A percentile compares a stretch with the other conserved stretches of the same genome.
Evolutionary conservation across 2,329 filamentous ascomycete species (phyloP).

Genomic region (Cladophialophora yegresii): DNA sequence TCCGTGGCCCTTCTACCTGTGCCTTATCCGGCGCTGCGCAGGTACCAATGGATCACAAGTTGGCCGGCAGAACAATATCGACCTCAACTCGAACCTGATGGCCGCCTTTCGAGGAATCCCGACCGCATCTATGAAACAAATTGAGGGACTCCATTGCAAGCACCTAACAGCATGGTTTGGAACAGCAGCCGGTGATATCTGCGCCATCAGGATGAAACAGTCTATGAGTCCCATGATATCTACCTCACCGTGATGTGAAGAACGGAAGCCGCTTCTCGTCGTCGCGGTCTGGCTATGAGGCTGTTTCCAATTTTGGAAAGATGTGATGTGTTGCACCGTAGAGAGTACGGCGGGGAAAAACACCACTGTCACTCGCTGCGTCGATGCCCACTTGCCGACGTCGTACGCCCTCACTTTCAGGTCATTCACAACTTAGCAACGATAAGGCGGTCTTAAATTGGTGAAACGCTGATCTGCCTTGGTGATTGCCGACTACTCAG

Average conservation of each 20-base stretch:
- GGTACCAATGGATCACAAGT: not conserved
- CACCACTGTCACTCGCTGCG: no score
- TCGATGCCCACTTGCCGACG: not conserved
- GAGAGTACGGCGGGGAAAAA: not conserved
- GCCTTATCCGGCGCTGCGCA: not conserved
- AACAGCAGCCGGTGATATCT: not conserved
- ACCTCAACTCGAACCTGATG: not conserved
- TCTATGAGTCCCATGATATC: no score
- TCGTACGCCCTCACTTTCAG: not conserved
- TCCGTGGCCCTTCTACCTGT: not conserved
- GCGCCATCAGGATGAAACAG: not conserved
- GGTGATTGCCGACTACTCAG: not conserved
- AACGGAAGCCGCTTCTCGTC: not conserved
- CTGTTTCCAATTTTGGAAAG: not conserved
- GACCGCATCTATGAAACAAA: not conserved
- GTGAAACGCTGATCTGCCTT: not conserved
- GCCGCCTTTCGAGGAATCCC: not conserved
- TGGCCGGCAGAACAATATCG: not conserved
- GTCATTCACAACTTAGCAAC: not conserved
- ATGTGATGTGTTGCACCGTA: not conserved
- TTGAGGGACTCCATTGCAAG: not conserved
- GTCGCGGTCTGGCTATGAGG: not conserved
- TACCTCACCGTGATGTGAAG: not conserved
- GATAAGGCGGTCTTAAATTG: not conserved
- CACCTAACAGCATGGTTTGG: not conserved